Conservation (phyloP, 176 grass and related monocot species). For the Oropetium thomaeum region DNA sequence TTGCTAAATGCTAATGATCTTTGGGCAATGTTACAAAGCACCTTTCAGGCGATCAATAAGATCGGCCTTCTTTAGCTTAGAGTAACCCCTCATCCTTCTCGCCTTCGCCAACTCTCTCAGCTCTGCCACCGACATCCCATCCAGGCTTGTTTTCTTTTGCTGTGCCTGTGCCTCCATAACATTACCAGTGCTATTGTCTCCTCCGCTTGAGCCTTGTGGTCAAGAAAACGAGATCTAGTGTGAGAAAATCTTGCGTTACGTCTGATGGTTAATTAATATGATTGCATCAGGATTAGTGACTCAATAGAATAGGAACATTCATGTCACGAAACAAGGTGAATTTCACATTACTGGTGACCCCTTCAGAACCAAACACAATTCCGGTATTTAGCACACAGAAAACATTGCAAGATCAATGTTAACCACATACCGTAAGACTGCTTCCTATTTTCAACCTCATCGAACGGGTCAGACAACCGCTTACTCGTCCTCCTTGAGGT, state of each 20-base stretch:
- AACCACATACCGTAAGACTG: slow-evolving; percentile 30
- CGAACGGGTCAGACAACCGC: slow-evolving; percentile 7
- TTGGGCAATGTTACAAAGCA: neutral
- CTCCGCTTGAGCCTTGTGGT: slow-evolving; percentile 3
- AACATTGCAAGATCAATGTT: neutral
- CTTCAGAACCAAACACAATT: neutral
- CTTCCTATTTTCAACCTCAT: slow-evolving; percentile 28
- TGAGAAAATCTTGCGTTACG: neutral
- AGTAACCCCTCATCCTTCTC: slow-evolving; percentile 62
- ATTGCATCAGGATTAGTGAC: neutral
- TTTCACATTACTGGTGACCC: neutral
- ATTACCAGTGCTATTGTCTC: neutral
- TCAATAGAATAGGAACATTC: neutral
- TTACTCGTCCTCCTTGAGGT: slow-evolving; percentile 38
- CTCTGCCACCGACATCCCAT: slow-evolving; percentile 54
- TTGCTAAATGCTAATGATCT: neutral
- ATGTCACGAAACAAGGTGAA: neutral
- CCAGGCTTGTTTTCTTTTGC: slow-evolving; percentile 26
- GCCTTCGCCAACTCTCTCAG: slow-evolving; percentile 58
- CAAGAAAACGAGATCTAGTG: neutral
- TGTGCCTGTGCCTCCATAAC: neutral
- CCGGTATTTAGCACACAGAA: neutral
- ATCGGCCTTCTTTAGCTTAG: slow-evolving; percentile 65
- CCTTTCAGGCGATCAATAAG: slow-evolving; percentile 56
- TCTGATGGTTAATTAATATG: neutral